Evolutionary conservation across 192 early-diverging fungal species (phyloP), one percentile per base, ranked within the genome.

Genomic region (Coemansia sp.): DNA sequence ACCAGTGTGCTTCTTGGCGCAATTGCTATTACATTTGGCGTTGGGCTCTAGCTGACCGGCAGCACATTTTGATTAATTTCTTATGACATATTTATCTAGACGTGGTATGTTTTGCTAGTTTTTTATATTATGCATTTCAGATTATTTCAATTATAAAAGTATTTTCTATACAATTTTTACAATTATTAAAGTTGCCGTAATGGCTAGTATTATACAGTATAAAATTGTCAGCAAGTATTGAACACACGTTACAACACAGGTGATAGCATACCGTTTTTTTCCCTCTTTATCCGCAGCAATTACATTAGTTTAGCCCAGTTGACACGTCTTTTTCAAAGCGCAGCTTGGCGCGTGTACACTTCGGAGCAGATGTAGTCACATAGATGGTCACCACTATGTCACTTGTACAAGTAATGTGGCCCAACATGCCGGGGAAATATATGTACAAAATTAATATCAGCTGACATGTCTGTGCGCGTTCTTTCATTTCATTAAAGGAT

Each of bases 11-110:
- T 73, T 19, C 47, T 73, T 39, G 50, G 45, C 27, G 58, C 50
- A 4, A 38, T 59, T 10, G 38, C 52, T 12, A 20, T 69, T 35
- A 56, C 66, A 9, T 50, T 78, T 59, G 66, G 75, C 43, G 43
- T 55, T 19, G 38, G 59, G 16, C 32, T 69, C 20, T 73, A 69
- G 43, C 7, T 5, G 38, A 32, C 29, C 29, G 29, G 29, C 29
- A 32, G 5, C 29, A 32, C 29, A 32, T 32, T 32, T 6, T 6
- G 29, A 3, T 32, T 32, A 7, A 32, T 32, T 32, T 32, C 7
- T 32, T 32, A 32, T 6, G 7, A 32, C 3, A 32, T 7, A 13
- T 49, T 20, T 11, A 24, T 26, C 38, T 35, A 13, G 10, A 47
- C 26, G 19, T 32, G 19, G 20, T 23, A 43, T 26, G 54, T 49